Evolutionary conservation across 306 rosid species (phyloP).

Genomic region (Cicer bijugum): DNA sequence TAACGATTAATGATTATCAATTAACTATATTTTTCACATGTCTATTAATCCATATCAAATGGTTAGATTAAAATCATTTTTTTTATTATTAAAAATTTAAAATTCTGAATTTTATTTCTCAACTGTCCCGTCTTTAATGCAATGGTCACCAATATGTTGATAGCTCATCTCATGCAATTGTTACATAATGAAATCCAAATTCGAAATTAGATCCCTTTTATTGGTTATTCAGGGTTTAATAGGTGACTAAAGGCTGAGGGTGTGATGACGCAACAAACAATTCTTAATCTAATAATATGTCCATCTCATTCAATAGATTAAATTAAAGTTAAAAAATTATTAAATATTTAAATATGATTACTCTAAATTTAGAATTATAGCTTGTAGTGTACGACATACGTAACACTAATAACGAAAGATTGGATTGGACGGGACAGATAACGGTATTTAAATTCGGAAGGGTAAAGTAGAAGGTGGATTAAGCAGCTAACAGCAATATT

Average conservation of each 20-base stretch:
- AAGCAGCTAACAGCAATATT: conserved; percentile 22
- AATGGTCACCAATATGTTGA: no score
- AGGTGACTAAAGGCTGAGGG: background rate
- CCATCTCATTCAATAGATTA: background rate
- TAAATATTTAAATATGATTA: background rate
- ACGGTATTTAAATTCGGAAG: background rate
- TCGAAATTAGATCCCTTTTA: no score
- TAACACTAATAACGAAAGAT: background rate
- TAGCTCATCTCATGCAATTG: no score
- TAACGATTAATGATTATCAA: no score
- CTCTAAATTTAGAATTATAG: background rate
- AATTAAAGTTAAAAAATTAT: background rate
- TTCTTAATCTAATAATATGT: background rate
- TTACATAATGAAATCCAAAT: no score
- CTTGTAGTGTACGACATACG: background rate
- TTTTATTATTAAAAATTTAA: no score
- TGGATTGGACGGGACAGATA: no score
- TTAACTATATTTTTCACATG: no score
- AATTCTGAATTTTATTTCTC: no score
- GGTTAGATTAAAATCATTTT: no score
- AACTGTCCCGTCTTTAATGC: no score
- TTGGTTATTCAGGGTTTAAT: background rate
- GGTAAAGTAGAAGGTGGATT: conserved; percentile 41
- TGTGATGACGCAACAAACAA: conserved; percentile 8
- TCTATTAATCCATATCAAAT: no score